Conservation (phyloP, 768 basidiomycete species). For the Rhodotorula kratochvilovae region DNA sequence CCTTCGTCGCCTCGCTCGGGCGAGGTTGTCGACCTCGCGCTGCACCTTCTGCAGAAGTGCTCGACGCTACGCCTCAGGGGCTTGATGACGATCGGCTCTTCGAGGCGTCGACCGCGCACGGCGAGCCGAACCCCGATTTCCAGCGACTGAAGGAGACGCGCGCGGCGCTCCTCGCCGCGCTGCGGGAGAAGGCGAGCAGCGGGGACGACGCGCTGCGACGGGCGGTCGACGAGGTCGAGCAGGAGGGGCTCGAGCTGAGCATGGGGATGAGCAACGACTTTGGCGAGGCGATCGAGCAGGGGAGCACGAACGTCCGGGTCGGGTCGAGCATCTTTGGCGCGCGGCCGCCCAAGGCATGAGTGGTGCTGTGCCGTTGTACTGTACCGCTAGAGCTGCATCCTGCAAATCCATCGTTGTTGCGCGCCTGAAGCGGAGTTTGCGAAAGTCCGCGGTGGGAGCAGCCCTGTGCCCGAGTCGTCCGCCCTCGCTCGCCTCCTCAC, state of each 20-base stretch:
- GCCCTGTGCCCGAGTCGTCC: too few species aligned
- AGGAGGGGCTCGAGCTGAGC: conserved; percentile 48
- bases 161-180: conserved; percentile 15
- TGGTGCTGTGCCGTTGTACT: neutral
- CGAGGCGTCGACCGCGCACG: conserved; percentile 58
- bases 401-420: neutral
- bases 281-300: conserved; percentile 73
- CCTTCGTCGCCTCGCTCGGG: conserved; percentile 44
- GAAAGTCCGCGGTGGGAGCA: too few species aligned
- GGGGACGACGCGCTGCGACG: neutral
- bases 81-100: conserved; percentile 92
- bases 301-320: conserved; percentile 82
- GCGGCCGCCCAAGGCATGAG: conserved; percentile 46
- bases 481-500: neutral
- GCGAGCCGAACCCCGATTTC: conserved; percentile 65
- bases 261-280: conserved; percentile 99
- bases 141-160: conserved; percentile 47
- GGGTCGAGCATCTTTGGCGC: conserved; percentile 85
- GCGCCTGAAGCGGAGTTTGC: too few species aligned
- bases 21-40: conserved; percentile 65
- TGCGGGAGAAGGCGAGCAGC: neutral
- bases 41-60: conserved; percentile 66
- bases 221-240: conserved; percentile 30
- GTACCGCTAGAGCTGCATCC: neutral
- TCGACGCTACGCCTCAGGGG: conserved; percentile 72